Evolutionary conservation across 345 rosid species (phyloP).

Genomic region (Acer saccharum): DNA sequence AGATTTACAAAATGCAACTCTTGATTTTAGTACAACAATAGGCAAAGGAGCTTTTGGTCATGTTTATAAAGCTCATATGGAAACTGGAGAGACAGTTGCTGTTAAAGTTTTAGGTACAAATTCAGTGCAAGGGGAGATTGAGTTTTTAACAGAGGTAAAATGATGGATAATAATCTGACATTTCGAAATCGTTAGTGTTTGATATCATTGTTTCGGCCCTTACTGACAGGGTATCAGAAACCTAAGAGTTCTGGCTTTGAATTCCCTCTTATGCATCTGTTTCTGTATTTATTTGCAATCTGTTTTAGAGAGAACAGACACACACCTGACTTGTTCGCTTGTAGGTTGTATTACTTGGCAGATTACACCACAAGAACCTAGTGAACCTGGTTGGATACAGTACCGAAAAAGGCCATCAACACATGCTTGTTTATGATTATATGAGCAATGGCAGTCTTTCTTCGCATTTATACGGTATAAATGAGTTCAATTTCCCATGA

Average conservation of each 20-base stretch:
- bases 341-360: slow-evolving; percentile 91
- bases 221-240: too few species aligned
- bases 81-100: slow-evolving; percentile 87
- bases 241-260: too few species aligned
- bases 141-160: slow-evolving; percentile 92
- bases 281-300: too few species aligned
- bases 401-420: slow-evolving; percentile 79
- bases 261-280: too few species aligned
- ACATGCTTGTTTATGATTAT: slow-evolving; percentile 91
- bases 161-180: background rate
- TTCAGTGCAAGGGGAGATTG: slow-evolving; percentile 97
- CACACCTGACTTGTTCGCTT: background rate
- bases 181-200: too few species aligned
- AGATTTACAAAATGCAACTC: slow-evolving; percentile 94
- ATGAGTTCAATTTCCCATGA: background rate
- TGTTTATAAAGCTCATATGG: slow-evolving; percentile 94
- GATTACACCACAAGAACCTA: slow-evolving; percentile 93
- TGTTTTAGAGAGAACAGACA: too few species aligned
- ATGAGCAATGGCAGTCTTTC: slow-evolving; percentile 98
- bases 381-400: slow-evolving; percentile 97
- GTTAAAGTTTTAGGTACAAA: slow-evolving; percentile 91
- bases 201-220: too few species aligned
- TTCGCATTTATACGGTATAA: slow-evolving; percentile 81
- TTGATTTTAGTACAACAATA: slow-evolving; percentile 76
- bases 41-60: slow-evolving; percentile 99